Base-by-base conservation (phyloP, 148 eudicot genomes). In the Gaultheria prostrata region DNA sequence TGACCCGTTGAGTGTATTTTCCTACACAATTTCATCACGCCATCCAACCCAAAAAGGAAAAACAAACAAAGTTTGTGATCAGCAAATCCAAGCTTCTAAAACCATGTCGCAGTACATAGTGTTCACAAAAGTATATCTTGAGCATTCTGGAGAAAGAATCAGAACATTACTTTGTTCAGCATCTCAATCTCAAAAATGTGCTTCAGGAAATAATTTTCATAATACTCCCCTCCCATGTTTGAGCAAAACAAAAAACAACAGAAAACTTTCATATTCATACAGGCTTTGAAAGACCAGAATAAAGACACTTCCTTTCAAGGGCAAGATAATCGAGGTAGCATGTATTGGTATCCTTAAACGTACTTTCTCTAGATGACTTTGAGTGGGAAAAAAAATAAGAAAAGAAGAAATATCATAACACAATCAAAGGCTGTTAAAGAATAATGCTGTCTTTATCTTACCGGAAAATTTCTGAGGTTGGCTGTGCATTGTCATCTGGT, bases 391-490 rank as follows among this genome's bases (percentile, higher is more conserved):
- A 6, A 30, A 53, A 26, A 6, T 2, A 56, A 28, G 28, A 54
- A 2, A 3, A 24, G 32, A 63, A 32, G 30, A 56, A 12, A 1
- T 43, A 20, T 2, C 12, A 3, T 9, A 24, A 6, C 26, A 15
- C 11, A 30, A 50, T 35, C 21, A 39, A 56, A 17, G 65, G 17
- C 70, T 32, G 26, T 0, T 67, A 28, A 26, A 72, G 32, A 49
- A 83, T 5, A 32, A 48, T 46, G 51, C 24, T 74, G 7, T 8
- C 39, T 18, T 26, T 12, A 46, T 21, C 18, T 75, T 82, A 94
- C 99, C 98, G 90, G 67, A 89, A 91, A 69, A 92, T 83, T 84
- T 93, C 91, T 10, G 93, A 86, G 82, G 85, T 90, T 54, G 78
- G 83, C 43, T 87, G 95, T 50, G 83, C 83, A 87, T 91, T 91